Evolutionary conservation across 2,329 filamentous ascomycete species (phyloP), one percentile per base, ranked within the genome.

Genomic region (Neofusicoccum cordaticola): DNA sequence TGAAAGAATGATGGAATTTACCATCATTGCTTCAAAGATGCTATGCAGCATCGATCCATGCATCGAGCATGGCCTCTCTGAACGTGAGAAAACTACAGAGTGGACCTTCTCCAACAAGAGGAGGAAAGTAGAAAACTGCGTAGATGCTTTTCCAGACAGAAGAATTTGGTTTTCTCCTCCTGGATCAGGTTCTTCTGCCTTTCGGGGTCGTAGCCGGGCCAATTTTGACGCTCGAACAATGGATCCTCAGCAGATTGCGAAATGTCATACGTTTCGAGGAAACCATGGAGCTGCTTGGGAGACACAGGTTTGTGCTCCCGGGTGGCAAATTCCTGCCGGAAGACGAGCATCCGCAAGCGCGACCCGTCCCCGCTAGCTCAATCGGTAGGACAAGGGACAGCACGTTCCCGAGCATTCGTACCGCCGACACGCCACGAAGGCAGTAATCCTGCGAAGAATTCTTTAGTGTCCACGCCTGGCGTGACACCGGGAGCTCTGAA

Each of bases 191-290:
- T 51, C 45, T 35, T 42, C 15, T 45, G 64, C 56, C 19, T 17
- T 22, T 67, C 68, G 19, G 73, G 77, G 60, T 78, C 71, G 65
- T 75, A 78, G 6, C 75, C 75, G 5, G 73, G 70, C 15, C 71
- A 71, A 31, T 75, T 75, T 68, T 77, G 74, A 69, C 74, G 72
- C 1, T 75, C 75, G 48, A 77, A 77, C 17, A 74, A 69, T 56
- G 72, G 74, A 42, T 78, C 75, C 66, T 78, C 75, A 5, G 76
- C 75, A 8, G 79, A 72, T 34, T 75, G 73, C 35, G 72, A 73
- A 17, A 77, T 70, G 62, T 78, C 75, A 66, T 77, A 78, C 41
- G 74, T 70, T 17, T 73, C 71, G n/a, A 79, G 69, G 53, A 78
- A 73, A 6, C 70, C 68, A 42, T 78, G 71, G 41, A 75, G 72